A percentile compares a stretch with the other conserved stretches of the same genome.
Evolutionary conservation across 345 rosid species (phyloP).

Genomic region (Ceriops zippeliana): DNA sequence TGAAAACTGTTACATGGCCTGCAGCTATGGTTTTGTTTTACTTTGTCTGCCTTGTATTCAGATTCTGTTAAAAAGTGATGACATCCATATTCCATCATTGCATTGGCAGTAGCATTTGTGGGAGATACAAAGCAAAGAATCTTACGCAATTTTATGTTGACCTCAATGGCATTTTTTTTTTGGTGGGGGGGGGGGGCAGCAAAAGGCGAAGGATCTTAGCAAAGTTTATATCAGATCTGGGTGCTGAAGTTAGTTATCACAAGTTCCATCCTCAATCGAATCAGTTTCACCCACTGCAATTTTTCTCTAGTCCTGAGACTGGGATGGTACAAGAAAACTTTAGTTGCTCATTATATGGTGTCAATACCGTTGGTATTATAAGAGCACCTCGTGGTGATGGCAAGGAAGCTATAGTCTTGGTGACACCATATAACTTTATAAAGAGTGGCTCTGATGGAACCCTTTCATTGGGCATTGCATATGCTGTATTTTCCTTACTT

Average conservation of each 20-base stretch:
- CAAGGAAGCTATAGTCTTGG: constrained; percentile 87
- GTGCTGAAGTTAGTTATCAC: constrained; percentile 82
- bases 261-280: constrained; percentile 56
- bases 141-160: constrained; percentile 12
- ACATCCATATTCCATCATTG: neutral
- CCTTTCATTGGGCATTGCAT: constrained; percentile 63
- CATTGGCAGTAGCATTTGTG: neutral
- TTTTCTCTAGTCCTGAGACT: constrained; percentile 60
- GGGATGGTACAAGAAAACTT: constrained; percentile 38
- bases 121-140: neutral
- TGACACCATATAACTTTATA: constrained; percentile 65
- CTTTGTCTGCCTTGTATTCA: neutral
- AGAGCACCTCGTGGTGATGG: constrained; percentile 97
- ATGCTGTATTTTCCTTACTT: constrained; percentile 76
- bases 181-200: constrained; percentile 17
- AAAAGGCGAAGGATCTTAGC: constrained; percentile 61
- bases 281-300: constrained; percentile 72
- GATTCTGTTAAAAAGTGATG: neutral
- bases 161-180: constrained; percentile 6
- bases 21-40: no score
- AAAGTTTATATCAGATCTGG: constrained; percentile 61
- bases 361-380: constrained; percentile 55
- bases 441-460: constrained; percentile 46
- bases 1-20: no score
- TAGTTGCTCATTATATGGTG: constrained; percentile 55